Evolutionary conservation across 1,284 basidiomycete species (phyloP).

Genomic region (Cryptococcus jaspeensis): DNA sequence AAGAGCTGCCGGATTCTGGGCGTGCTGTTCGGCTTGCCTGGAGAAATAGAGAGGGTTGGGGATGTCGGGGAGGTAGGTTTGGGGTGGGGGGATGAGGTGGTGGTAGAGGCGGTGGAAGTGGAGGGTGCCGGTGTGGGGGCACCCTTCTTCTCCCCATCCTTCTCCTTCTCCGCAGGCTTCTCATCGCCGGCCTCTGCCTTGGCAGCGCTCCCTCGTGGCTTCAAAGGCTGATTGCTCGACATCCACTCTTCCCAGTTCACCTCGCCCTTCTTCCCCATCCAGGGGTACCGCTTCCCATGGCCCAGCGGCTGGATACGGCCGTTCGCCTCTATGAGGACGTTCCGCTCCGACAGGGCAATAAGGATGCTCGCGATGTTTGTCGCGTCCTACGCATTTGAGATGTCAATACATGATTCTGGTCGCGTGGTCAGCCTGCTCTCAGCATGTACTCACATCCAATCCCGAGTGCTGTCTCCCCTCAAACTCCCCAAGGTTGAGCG

Average conservation of each 20-base stretch:
- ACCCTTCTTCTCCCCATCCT: neutral
- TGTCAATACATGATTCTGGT: neutral
- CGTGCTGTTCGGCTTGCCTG: no score
- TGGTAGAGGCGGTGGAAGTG: no score
- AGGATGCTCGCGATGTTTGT: conserved; percentile 79
- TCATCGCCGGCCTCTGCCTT: neutral
- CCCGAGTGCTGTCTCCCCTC: conserved; percentile 80
- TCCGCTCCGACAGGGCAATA: conserved; percentile 66
- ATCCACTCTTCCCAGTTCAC: conserved; percentile 46
- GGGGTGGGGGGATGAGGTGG: no score
- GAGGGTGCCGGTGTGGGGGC: no score
- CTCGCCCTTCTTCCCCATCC: conserved; percentile 50
- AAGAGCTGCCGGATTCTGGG: no score
- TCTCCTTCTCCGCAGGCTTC: neutral
- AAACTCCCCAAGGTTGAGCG: conserved; percentile 57
- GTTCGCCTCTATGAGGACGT: conserved; percentile 69
- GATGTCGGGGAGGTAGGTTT: no score
- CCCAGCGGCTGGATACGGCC: conserved; percentile 60
- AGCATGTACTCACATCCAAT: conserved; percentile 69
- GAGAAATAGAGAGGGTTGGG: no score
- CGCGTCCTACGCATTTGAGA: conserved; percentile 62
- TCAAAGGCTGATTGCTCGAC: conserved; percentile 7
- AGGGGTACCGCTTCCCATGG: conserved; percentile 47
- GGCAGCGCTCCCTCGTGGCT: neutral
- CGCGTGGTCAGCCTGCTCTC: neutral